phyloP scores from a whole-genome alignment of 129 eudicot genomes.

The Tagetes patula region DNA sequence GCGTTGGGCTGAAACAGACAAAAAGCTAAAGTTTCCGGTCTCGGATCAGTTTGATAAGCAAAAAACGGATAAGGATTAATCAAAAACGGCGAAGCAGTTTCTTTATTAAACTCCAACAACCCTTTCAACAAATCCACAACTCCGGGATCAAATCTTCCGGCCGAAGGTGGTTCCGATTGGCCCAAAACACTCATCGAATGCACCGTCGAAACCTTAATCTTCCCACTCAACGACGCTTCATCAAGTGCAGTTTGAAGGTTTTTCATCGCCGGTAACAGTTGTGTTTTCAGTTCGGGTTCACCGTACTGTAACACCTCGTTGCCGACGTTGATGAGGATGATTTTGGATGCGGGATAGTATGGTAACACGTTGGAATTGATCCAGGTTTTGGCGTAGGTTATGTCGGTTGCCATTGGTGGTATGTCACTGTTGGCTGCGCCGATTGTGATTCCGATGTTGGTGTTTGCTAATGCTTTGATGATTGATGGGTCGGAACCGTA shows the following conservation, averaged over 20 bases:
- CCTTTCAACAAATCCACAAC: constrained; percentile 55
- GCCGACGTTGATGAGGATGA: constrained; percentile 70
- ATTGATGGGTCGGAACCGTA: constrained; percentile 64
- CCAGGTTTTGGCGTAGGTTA: constrained; percentile 57
- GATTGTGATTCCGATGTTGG: constrained; percentile 58
- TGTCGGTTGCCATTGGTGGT: constrained; percentile 57
- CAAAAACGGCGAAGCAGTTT: constrained; percentile 66
- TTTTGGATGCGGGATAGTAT: constrained; percentile 60
- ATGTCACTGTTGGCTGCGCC: constrained; percentile 69
- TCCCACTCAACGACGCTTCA: constrained; percentile 48
- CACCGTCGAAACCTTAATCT: constrained; percentile 79
- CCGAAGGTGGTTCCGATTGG: constrained; percentile 82
- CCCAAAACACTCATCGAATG: constrained; percentile 72
- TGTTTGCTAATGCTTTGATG: constrained; percentile 63
- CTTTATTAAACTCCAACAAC: constrained; percentile 54
- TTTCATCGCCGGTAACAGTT: constrained; percentile 77
- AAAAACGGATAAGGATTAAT: constrained; percentile 86
- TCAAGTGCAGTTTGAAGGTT: constrained; percentile 67
- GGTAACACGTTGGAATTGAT: constrained; percentile 51
- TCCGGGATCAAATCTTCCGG: constrained; percentile 60
- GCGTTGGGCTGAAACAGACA: constrained; percentile 78
- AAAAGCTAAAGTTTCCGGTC: constrained; percentile 74
- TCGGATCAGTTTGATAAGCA: constrained; percentile 80
- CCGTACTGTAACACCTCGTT: constrained; percentile 69
- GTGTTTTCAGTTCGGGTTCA: constrained; percentile 42